Percentiles rank a stretch among this genome's conserved stretches.
phyloP scores from a whole-genome alignment of 2,329 filamentous ascomycete genomes.

The Epichloe sp. region DNA sequence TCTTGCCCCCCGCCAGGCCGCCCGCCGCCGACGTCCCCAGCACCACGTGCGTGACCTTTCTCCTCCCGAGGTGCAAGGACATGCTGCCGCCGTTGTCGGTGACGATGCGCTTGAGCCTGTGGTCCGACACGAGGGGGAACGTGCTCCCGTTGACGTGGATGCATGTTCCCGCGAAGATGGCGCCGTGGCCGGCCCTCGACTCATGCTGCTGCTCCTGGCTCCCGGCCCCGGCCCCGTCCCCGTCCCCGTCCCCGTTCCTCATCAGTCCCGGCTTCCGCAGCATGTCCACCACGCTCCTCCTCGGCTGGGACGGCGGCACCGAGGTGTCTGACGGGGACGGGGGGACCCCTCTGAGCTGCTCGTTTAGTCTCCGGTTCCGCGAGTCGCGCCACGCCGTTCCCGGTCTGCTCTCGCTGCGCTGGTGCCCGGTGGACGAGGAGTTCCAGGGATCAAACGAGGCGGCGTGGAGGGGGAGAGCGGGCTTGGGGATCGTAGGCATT shows the following conservation, averaged over 20 bases:
- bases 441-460: conserved; percentile 56
- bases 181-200: neutral
- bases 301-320: neutral
- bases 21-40: conserved; percentile 58
- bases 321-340: neutral
- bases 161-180: conserved; percentile 57
- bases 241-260: conserved; percentile 1
- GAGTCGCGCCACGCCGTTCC: conserved; percentile 58
- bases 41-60: conserved; percentile 75
- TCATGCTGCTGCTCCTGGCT: neutral
- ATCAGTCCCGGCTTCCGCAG: conserved; percentile 27
- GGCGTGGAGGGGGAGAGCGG: conserved; percentile 28
- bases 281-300: conserved; percentile 39
- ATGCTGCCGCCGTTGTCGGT: conserved; percentile 59
- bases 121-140: conserved; percentile 67
- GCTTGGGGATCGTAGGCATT: conserved; percentile 14
- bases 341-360: conserved; percentile 52
- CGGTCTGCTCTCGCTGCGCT: conserved; percentile 55
- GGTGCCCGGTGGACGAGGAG: conserved; percentile 63
- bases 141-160: conserved; percentile 87
- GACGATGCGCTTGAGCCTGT: conserved; percentile 70
- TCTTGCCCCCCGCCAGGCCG: conserved; percentile 60
- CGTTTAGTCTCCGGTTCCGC: conserved; percentile 53
- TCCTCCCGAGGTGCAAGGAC: conserved; percentile 57
- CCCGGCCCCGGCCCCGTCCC: too few relatives aligned